These are phyloP conservation scores for Scedosporium apiospermum DNA, from an alignment of 2,329 filamentous ascomycete genomes.

Conservation along the genomic window DNA sequence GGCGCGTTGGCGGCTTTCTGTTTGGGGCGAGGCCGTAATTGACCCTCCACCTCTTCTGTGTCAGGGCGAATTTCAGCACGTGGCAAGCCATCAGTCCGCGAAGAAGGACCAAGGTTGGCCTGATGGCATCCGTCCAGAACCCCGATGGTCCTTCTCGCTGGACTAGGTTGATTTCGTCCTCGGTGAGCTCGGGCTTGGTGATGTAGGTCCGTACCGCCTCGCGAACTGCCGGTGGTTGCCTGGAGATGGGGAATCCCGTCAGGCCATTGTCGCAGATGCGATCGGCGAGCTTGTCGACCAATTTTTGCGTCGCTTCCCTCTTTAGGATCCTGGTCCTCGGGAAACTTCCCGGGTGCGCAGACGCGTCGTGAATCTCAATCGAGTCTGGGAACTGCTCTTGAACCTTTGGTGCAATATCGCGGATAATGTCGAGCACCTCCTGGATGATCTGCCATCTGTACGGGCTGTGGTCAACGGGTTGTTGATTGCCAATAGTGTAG, in stretches of 20 bases:
- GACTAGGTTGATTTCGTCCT: slow-evolving; percentile 20
- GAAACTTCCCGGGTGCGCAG: slow-evolving; percentile 24
- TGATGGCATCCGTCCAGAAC: slow-evolving; percentile 26
- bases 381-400: slow-evolving; percentile 21
- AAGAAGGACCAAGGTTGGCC: slow-evolving; percentile 33
- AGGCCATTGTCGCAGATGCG: slow-evolving; percentile 33
- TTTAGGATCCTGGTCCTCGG: slow-evolving; percentile 39
- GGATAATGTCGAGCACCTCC: slow-evolving; percentile 36
- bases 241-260: slow-evolving; percentile 28
- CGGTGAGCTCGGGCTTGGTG: slow-evolving; percentile 19
- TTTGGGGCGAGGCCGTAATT: slow-evolving; percentile 47
- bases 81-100: slow-evolving; percentile 47
- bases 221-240: slow-evolving; percentile 20
- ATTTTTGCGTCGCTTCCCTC: slow-evolving; percentile 14
- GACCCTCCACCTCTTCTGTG: slow-evolving; percentile 53
- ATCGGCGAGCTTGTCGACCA: slow-evolving; percentile 24
- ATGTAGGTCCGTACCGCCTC: slow-evolving; percentile 34
- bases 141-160: slow-evolving; percentile 18
- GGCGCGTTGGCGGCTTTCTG: slow-evolving; percentile 28
- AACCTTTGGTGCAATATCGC: slow-evolving; percentile 18
- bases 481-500: slow-evolving; percentile 50
- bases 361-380: slow-evolving; percentile 31
- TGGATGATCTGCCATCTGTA: slow-evolving; percentile 49
- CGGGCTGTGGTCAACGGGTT: slow-evolving; percentile 39
- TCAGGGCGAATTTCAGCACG: slow-evolving; percentile 42